phyloP scores from a whole-genome alignment of 2,329 filamentous ascomycete genomes.

The Xylaria sp. region DNA sequence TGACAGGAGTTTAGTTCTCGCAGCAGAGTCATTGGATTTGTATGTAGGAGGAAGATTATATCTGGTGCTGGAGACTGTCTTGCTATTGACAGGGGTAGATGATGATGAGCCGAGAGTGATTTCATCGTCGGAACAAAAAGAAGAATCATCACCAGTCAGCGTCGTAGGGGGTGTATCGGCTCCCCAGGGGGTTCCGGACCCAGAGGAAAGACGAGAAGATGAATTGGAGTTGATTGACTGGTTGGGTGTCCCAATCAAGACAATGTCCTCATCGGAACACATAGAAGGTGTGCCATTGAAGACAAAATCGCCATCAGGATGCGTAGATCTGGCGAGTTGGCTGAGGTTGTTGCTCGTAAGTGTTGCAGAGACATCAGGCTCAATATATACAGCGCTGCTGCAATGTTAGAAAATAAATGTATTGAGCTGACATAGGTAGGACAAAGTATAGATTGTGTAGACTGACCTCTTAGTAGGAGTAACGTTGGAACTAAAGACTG shows the following conservation, averaged over 20 bases:
- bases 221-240: slow-evolving; percentile 10
- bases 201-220: slow-evolving; percentile 17
- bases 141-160: slow-evolving; percentile 27
- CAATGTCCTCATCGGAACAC: slow-evolving; percentile 29
- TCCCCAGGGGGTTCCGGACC: slow-evolving; percentile 1
- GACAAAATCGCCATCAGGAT: slow-evolving; percentile 2
- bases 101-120: slow-evolving; percentile 4
- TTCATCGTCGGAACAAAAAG: slow-evolving; percentile 22
- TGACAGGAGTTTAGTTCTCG: background rate
- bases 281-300: slow-evolving; percentile 11
- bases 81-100: slow-evolving; percentile 4
- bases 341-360: slow-evolving; percentile 34
- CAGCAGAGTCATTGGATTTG: background rate
- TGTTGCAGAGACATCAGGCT: slow-evolving; percentile 6
- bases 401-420: slow-evolving; percentile 12
- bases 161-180: slow-evolving; percentile 31
- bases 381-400: slow-evolving; percentile 9
- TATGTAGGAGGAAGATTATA: background rate
- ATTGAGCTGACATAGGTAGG: background rate
- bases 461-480: slow-evolving; percentile 24
- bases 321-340: slow-evolving; percentile 17
- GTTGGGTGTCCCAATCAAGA: slow-evolving; percentile 21
- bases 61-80: background rate
- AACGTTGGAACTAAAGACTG: slow-evolving; percentile 12
- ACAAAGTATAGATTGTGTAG: background rate